phyloP scores from a whole-genome alignment of 306 rosid genomes.

The Trichosanthes truncata region DNA sequence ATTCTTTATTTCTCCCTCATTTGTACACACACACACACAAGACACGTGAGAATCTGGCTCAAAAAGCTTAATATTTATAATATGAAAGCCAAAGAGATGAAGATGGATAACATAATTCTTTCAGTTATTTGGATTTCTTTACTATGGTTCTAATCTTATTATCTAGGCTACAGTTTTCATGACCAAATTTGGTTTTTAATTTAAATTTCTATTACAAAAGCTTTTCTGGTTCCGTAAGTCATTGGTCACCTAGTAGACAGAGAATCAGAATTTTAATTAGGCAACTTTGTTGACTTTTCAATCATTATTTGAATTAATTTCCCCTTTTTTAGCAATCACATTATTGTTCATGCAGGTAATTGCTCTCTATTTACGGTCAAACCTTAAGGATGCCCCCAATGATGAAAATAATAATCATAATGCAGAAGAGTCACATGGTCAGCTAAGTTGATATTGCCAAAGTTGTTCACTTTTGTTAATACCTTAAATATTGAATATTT shows the following conservation, averaged over 20 bases:
- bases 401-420: slow-evolving; percentile 28
- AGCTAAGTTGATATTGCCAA: slow-evolving; percentile 18
- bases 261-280: neutral
- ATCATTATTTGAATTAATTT: neutral
- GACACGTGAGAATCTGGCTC: neutral
- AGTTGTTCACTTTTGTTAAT: neutral
- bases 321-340: neutral
- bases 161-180: neutral
- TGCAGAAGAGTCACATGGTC: slow-evolving; percentile 40
- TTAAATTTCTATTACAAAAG: neutral
- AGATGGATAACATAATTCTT: neutral
- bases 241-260: neutral
- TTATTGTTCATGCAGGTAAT: slow-evolving; percentile 45
- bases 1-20: neutral
- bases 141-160: neutral
- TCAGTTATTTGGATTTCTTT: neutral
- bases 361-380: slow-evolving; percentile 78
- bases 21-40: neutral
- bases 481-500: neutral
- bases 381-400: slow-evolving; percentile 39
- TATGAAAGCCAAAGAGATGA: neutral
- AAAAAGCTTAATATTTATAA: neutral
- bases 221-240: neutral
- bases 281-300: neutral
- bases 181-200: neutral